Evolutionary conservation across 345 rosid genomes (phyloP), one percentile per base, ranked within the genome.

Genomic region (Viola odorata): DNA sequence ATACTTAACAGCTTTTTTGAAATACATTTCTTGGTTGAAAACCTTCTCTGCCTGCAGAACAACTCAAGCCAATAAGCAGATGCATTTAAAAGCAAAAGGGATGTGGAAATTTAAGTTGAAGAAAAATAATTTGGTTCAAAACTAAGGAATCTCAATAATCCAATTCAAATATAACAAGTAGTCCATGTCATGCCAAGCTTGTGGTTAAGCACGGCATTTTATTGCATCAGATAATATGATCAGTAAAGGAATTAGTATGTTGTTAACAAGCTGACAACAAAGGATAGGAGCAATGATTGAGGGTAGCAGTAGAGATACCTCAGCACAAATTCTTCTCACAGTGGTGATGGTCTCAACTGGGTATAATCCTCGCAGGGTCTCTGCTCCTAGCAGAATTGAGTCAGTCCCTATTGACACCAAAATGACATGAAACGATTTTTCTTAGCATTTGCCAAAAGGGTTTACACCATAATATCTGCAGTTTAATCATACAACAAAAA

Each of bases 371-470:
- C 92, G 78, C 68, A 90, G 79, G 60, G 99, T 94, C 81, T 94
- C 97, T 37, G 99, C 99, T 67, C 99, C 97, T 14, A 90, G 87
- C 73, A 94, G 85, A 76, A 94, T 83, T 69, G 95, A 96, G 81
- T 94, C 97, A 73, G 88, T 71, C 63, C 97, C 99, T 91, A 73
- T 41, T 53, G 69, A 53, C 37, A 50, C 37, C 51, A 60, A 38
- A n/a, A 49, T 37, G 58, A 36, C 58, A 64, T 9, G 6, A 49
- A 62, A 54, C 23, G 55, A 38, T 23, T 23, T 23, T 23, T 23
- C 32, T 23, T 23, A 23, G 32, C 32, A 2, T 23, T 23, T 23
- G 1, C 32, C 32, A 23, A 23, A 23, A 23, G 32, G 32, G 32
- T 23, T 23, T 23, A 23, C 32, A 23, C 32, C 32, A 23, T 23